phyloP scores from a whole-genome alignment of 345 rosid species.

The Ricinus communis region DNA sequence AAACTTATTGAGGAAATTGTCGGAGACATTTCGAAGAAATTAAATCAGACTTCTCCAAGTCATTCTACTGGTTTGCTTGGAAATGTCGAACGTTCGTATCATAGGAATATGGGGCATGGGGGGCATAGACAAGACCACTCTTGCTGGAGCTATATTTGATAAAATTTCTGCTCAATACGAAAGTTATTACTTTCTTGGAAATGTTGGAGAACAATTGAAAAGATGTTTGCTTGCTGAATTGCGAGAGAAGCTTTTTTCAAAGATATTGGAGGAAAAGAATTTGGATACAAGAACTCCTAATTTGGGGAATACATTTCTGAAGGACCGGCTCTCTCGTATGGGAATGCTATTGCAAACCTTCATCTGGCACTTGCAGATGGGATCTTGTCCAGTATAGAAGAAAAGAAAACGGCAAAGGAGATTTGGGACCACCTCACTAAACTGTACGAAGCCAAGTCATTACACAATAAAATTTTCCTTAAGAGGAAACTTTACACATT shows the following conservation, averaged over 20 bases:
- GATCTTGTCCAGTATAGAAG: too few relatives aligned
- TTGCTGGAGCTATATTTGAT: slow-evolving; percentile 20
- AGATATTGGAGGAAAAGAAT: background rate
- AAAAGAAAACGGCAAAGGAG: too few relatives aligned
- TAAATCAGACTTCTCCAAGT: background rate
- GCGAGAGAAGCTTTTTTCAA: background rate
- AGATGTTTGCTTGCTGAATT: background rate
- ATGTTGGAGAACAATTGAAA: slow-evolving; percentile 10
- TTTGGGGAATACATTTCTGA: background rate
- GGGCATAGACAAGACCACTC: slow-evolving; percentile 28
- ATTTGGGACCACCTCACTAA: too few relatives aligned
- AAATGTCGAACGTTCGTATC: background rate
- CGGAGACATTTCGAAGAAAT: background rate
- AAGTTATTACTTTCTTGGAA: slow-evolving; percentile 13
- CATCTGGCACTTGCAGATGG: too few relatives aligned
- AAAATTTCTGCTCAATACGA: slow-evolving; percentile 1
- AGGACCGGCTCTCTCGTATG: background rate
- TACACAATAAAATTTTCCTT: too few relatives aligned
- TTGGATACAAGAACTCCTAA: too few relatives aligned
- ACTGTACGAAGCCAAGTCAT: too few relatives aligned
- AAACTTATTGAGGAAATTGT: slow-evolving; percentile 9
- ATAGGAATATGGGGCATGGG: slow-evolving; percentile 28
- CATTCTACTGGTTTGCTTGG: background rate
- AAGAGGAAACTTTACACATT: too few relatives aligned
- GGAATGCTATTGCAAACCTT: too few relatives aligned